Conservation (phyloP, 2,329 filamentous ascomycete genomes). For the Drechmeria coniospora region DNA sequence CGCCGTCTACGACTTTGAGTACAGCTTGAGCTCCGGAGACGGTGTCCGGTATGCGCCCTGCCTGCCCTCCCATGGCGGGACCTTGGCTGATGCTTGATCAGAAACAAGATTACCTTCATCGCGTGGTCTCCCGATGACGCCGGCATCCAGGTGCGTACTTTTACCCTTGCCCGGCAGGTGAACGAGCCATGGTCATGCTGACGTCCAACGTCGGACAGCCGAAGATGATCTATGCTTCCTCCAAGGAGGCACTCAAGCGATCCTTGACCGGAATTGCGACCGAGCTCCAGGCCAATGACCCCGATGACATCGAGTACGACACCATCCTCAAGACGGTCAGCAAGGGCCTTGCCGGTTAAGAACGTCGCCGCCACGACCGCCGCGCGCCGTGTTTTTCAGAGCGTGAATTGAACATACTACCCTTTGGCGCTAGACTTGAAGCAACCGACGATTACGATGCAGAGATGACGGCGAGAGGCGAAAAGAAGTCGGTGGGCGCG, state of each 20-base stretch:
- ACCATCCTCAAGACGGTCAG: constrained; percentile 51
- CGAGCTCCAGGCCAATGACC: constrained; percentile 74
- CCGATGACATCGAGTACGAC: constrained; percentile 67
- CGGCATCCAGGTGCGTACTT: constrained; percentile 55
- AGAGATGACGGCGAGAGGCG: constrained; percentile 9
- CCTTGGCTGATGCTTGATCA: constrained; percentile 16
- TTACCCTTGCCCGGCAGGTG: too few relatives aligned
- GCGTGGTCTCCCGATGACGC: constrained; percentile 74
- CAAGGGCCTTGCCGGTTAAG: constrained; percentile 42
- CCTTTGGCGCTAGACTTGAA: constrained; percentile 10
- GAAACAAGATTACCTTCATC: constrained; percentile 68
- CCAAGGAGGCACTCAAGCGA: constrained; percentile 75
- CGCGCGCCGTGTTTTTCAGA: constrained; percentile 8
- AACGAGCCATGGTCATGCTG: too few relatives aligned
- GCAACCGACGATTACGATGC: constrained; percentile 12
- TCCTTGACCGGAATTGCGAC: constrained; percentile 57
- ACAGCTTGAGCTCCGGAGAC: constrained; percentile 55
- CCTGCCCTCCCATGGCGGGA: background rate
- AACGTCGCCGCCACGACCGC: constrained; percentile 1
- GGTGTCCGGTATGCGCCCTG: constrained; percentile 43
- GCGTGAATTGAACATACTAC: constrained; percentile 12
- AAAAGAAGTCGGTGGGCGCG: constrained; percentile 2
- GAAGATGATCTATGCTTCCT: constrained; percentile 84
- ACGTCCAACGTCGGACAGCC: constrained; percentile 42
- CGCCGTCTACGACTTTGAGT: constrained; percentile 75